Evolutionary conservation across 345 rosid genomes (phyloP).

Genomic region (Laguncularia racemosa): DNA sequence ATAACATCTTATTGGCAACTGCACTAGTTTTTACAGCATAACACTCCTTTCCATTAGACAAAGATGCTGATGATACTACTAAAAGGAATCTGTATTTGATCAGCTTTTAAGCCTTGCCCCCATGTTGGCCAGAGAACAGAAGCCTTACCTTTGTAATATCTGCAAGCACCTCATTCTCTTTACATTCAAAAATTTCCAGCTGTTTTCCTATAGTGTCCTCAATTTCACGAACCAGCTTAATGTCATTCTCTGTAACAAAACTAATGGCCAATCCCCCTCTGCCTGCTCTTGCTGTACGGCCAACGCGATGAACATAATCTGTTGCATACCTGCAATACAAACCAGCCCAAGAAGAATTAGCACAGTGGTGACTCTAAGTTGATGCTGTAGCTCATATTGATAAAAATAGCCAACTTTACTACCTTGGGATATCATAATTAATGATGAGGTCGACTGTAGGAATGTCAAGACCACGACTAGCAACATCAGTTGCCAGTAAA

Average conservation of each 20-base stretch:
- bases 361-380: not conserved
- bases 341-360: not conserved
- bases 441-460: conserved; percentile 94
- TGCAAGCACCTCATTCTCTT: conserved; percentile 68
- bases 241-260: conserved; percentile 75
- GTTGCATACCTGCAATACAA: conserved; percentile 54
- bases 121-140: too few relatives aligned
- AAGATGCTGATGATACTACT: not conserved
- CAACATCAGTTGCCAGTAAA: conserved; percentile 90
- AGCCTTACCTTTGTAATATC: conserved; percentile 68
- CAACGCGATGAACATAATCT: conserved; percentile 96
- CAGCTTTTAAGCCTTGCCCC: not conserved
- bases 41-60: not conserved
- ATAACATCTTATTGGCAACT: too few relatives aligned
- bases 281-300: conserved; percentile 99
- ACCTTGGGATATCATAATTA: conserved; percentile 96
- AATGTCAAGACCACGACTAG: conserved; percentile 93
- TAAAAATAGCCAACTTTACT: not conserved
- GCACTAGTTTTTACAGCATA: too few relatives aligned
- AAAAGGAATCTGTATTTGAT: not conserved
- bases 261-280: conserved; percentile 87
- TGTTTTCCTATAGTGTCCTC: conserved; percentile 67
- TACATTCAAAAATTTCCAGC: conserved; percentile 52
- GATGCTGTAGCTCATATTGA: not conserved
- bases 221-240: conserved; percentile 63